phyloP scores from a whole-genome alignment of 768 basidiomycete genomes.

The Podaxis pistillaris region DNA sequence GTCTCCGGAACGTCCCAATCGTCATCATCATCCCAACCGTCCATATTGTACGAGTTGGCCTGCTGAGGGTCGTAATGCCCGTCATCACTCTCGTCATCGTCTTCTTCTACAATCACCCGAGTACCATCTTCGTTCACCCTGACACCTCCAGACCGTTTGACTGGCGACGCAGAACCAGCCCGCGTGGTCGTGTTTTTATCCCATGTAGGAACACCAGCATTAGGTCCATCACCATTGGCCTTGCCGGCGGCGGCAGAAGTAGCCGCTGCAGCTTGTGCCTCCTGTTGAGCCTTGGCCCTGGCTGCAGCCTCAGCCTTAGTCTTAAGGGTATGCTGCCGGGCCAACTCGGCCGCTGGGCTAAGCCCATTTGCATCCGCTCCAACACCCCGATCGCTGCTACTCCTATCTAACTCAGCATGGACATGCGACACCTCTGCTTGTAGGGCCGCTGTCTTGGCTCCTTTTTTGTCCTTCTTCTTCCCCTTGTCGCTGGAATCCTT shows the following conservation, averaged over 20 bases:
- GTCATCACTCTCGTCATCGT: constrained; percentile 60
- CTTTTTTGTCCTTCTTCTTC: constrained; percentile 51
- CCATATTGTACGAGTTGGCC: constrained; percentile 44
- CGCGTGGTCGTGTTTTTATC: constrained; percentile 77
- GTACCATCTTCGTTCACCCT: constrained; percentile 66
- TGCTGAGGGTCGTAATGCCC: constrained; percentile 44
- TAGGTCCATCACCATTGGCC: constrained; percentile 17
- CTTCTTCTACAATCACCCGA: constrained; percentile 65
- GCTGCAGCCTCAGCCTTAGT: constrained; percentile 80
- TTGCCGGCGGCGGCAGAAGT: constrained; percentile 32
- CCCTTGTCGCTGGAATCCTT: constrained; percentile 34
- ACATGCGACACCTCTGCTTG: constrained; percentile 77
- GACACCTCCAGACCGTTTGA: constrained; percentile 36
- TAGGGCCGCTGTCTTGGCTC: constrained; percentile 61
- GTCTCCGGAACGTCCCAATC: constrained; percentile 71
- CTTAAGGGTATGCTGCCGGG: constrained; percentile 88
- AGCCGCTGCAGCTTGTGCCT: constrained; percentile 40
- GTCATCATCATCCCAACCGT: constrained; percentile 79
- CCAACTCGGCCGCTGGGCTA: constrained; percentile 87
- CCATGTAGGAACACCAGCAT: constrained; percentile 62
- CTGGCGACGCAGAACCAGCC: constrained; percentile 45
- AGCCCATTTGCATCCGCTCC: constrained; percentile 65
- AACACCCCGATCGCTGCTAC: constrained; percentile 55
- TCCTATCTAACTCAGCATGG: constrained; percentile 79
- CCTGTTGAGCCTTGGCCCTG: constrained; percentile 54